Conservation (phyloP, 495 filamentous ascomycete species). For the Aspergillus heteromorphus region DNA sequence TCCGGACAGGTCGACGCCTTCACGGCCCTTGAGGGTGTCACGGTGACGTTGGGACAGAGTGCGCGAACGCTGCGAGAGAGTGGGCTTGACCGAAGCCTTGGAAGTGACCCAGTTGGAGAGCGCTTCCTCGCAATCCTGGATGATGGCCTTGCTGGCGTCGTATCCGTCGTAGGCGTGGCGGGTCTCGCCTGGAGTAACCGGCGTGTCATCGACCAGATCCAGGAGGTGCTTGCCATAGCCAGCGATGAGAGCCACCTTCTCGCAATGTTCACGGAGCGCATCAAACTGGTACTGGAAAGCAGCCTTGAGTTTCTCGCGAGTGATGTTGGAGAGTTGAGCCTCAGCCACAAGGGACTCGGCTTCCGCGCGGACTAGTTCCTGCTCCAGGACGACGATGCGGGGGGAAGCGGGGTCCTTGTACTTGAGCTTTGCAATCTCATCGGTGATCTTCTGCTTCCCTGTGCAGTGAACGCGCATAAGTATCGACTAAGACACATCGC, state of each 20-base stretch:
- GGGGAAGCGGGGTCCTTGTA: slow-evolving; percentile 99
- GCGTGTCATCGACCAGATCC: slow-evolving; percentile 91
- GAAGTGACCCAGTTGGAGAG: slow-evolving; percentile 93
- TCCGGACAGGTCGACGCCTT: slow-evolving; percentile 69
- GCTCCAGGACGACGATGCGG: slow-evolving; percentile 94
- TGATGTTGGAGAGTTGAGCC: slow-evolving; percentile 97
- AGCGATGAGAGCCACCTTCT: slow-evolving; percentile 97
- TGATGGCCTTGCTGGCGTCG: slow-evolving; percentile 97
- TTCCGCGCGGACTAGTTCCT: slow-evolving; percentile 96
- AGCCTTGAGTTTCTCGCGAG: slow-evolving; percentile 96
- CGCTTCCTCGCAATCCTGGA: slow-evolving; percentile 97
- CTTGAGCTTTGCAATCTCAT: slow-evolving; percentile 97
- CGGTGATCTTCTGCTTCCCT: slow-evolving; percentile 98
- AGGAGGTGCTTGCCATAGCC: slow-evolving; percentile 96
- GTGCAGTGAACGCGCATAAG: slow-evolving; percentile 7
- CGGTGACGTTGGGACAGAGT: slow-evolving; percentile 81
- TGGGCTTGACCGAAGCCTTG: slow-evolving; percentile 80
- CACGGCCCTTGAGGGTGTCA: slow-evolving; percentile 55
- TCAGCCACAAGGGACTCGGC: slow-evolving; percentile 97
- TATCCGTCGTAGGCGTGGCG: slow-evolving; percentile 96
- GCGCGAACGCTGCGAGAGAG: slow-evolving; percentile 77
- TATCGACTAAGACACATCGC: background rate
- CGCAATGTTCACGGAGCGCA: slow-evolving; percentile 93
- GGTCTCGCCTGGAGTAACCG: slow-evolving; percentile 95
- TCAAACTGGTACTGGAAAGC: slow-evolving; percentile 99